Percentiles rank a stretch among this genome's conserved stretches.
Evolutionary conservation across 805 yeast species (phyloP).

Genomic region (Komagataella pastoris): DNA sequence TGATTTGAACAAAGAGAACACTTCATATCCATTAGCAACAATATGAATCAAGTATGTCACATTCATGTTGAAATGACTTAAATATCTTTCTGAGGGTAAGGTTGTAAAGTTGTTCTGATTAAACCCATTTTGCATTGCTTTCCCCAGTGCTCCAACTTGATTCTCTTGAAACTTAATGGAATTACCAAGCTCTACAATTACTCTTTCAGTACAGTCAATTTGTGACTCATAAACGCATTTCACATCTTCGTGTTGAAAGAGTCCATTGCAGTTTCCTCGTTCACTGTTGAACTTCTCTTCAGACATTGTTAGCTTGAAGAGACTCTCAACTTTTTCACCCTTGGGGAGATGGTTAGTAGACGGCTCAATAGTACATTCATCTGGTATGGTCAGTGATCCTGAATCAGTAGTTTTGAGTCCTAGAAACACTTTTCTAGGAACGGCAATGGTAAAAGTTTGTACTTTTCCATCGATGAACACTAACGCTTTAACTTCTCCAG

Average conservation of each 20-base stretch:
- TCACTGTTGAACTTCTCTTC: constrained; percentile 51
- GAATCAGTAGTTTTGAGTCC: constrained; percentile 35
- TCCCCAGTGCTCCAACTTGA: constrained; percentile 72
- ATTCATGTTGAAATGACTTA: constrained; percentile 40
- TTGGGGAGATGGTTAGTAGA: constrained; percentile 58
- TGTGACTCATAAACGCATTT: constrained; percentile 69
- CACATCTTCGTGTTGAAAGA: constrained; percentile 48
- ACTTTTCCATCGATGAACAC: constrained; percentile 59
- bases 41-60: constrained; percentile 57
- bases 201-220: constrained; percentile 54
- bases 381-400: constrained; percentile 3
- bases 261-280: constrained; percentile 38
- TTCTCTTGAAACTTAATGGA: constrained; percentile 57
- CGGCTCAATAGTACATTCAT: constrained; percentile 41
- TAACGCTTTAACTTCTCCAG: constrained; percentile 71
- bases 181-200: constrained; percentile 67
- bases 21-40: constrained; percentile 61
- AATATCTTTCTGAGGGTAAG: constrained; percentile 36
- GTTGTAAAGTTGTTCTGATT: constrained; percentile 38
- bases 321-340: constrained; percentile 37
- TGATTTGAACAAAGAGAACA: constrained; percentile 53
- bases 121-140: constrained; percentile 79
- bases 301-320: constrained; percentile 57
- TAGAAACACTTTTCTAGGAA: constrained; percentile 66
- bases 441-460: constrained; percentile 58